phyloP scores from a whole-genome alignment of 148 eudicot genomes.

The Diospyros lotus region DNA sequence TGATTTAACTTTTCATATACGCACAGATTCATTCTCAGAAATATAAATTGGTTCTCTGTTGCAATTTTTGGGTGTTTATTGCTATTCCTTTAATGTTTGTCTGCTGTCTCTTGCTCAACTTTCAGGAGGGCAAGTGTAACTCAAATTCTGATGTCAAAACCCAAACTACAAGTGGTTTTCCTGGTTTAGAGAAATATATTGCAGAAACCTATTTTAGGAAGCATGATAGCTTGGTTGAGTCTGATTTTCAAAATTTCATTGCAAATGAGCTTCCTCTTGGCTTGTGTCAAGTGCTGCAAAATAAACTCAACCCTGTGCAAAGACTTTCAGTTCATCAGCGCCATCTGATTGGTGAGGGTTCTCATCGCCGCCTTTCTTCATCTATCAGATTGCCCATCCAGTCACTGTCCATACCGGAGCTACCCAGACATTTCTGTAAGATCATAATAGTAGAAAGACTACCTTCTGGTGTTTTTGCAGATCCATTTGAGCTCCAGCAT shows the following conservation, averaged over 20 bases:
- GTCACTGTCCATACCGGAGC: slow-evolving; percentile 26
- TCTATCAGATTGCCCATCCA: slow-evolving; percentile 38
- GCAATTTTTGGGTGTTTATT: slow-evolving; percentile 3
- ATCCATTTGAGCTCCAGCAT: slow-evolving; percentile 91
- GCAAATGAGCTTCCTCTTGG: slow-evolving; percentile 28
- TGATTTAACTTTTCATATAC: not conserved
- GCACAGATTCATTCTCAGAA: not conserved
- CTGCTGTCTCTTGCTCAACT: not conserved
- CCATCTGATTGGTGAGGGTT: slow-evolving; percentile 74
- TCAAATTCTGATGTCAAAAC: slow-evolving; percentile 2
- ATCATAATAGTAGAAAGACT: slow-evolving; percentile 63
- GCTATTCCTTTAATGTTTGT: not conserved
- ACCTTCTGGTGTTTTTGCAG: slow-evolving; percentile 85
- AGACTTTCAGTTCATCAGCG: slow-evolving; percentile 32
- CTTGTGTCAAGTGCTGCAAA: slow-evolving; percentile 16
- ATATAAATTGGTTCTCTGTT: not conserved
- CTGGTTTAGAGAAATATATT: slow-evolving; percentile 35
- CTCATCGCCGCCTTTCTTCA: slow-evolving; percentile 68
- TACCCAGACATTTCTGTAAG: slow-evolving; percentile 40
- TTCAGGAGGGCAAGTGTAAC: slow-evolving; percentile 10
- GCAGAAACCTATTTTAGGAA: slow-evolving; percentile 44
- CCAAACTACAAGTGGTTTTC: slow-evolving; percentile 2
- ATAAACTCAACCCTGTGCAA: slow-evolving; percentile 17
- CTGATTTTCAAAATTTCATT: slow-evolving; percentile 37
- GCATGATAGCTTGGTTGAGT: slow-evolving; percentile 35